Percentiles rank a stretch among this genome's conserved stretches.
phyloP scores from a whole-genome alignment of 148 eudicot species.

The Silene latifolia region DNA sequence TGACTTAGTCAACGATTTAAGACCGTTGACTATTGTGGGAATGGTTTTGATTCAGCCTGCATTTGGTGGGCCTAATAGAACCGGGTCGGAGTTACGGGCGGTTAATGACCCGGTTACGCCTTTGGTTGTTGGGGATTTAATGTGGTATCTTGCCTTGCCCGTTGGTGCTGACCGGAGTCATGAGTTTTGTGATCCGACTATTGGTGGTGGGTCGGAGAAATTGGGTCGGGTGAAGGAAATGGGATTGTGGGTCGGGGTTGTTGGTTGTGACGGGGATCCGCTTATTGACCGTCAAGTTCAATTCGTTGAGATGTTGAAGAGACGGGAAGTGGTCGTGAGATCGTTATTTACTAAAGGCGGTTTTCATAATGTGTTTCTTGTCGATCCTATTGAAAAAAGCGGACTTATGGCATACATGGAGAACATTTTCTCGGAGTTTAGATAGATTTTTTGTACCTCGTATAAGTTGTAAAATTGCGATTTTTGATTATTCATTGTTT shows the following conservation, averaged over 20 bases:
- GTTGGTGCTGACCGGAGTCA: conserved; percentile 43
- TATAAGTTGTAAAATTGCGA: not conserved
- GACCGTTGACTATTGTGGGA: conserved; percentile 30
- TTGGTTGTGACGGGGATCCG: conserved; percentile 33
- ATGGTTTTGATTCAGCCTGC: conserved; percentile 32
- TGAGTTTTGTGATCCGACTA: conserved; percentile 28
- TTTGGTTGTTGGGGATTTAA: conserved; percentile 29
- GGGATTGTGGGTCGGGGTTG: conserved; percentile 33
- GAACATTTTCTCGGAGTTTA: not conserved
- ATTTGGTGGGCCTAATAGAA: conserved; percentile 38
- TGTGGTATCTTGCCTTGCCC: conserved; percentile 54
- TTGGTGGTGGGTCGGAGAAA: not conserved
- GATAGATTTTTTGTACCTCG: not conserved
- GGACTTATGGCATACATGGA: not conserved
- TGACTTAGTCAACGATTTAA: not conserved
- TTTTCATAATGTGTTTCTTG: conserved; percentile 15
- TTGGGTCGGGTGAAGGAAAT: conserved; percentile 15
- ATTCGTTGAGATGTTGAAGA: conserved; percentile 22
- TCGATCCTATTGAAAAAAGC: not conserved
- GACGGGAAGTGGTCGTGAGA: conserved; percentile 17
- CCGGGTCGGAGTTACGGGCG: conserved; percentile 34
- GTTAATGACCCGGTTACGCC: conserved; percentile 35
- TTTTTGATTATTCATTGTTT: no score
- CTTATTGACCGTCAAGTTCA: conserved; percentile 25
- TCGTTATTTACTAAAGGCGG: conserved; percentile 7